phyloP scores from a whole-genome alignment of 2,329 filamentous ascomycete genomes.

The Lecanoromycetidae sp. region DNA sequence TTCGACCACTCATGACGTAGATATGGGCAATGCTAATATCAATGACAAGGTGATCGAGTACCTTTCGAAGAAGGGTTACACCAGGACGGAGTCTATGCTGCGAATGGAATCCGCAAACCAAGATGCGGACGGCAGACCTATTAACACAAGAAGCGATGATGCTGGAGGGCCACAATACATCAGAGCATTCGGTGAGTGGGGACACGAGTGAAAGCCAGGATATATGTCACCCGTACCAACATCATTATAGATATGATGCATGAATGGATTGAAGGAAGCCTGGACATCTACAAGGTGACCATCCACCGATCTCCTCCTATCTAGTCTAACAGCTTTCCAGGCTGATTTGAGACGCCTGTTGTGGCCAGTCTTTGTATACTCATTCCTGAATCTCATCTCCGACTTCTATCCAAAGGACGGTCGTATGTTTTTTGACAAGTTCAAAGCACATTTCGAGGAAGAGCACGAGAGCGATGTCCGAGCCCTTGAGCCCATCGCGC shows the following conservation, averaged over 20 bases:
- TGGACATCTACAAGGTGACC: slow-evolving; percentile 82
- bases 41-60: slow-evolving; percentile 70
- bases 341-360: slow-evolving; percentile 78
- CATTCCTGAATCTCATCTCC: slow-evolving; percentile 66
- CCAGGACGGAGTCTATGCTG: slow-evolving; percentile 80
- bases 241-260: slow-evolving; percentile 45
- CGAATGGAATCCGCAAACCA: slow-evolving; percentile 78
- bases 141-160: slow-evolving; percentile 52
- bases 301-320: neutral
- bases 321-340: slow-evolving; percentile 31
- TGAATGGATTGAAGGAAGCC: slow-evolving; percentile 78
- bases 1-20: neutral
- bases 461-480: slow-evolving; percentile 72
- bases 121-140: slow-evolving; percentile 66
- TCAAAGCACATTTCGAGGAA: slow-evolving; percentile 58
- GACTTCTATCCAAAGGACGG: slow-evolving; percentile 61
- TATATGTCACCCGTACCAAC: neutral
- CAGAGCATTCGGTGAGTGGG: slow-evolving; percentile 49
- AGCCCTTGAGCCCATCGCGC: slow-evolving; percentile 57
- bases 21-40: slow-evolving; percentile 11
- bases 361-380: slow-evolving; percentile 93
- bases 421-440: slow-evolving; percentile 58
- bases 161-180: slow-evolving; percentile 62
- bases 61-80: slow-evolving; percentile 88
- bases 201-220: too few species aligned